Conservation (phyloP, 371 early-diverging fungal genomes). For the Saksenaea oblongispora region DNA sequence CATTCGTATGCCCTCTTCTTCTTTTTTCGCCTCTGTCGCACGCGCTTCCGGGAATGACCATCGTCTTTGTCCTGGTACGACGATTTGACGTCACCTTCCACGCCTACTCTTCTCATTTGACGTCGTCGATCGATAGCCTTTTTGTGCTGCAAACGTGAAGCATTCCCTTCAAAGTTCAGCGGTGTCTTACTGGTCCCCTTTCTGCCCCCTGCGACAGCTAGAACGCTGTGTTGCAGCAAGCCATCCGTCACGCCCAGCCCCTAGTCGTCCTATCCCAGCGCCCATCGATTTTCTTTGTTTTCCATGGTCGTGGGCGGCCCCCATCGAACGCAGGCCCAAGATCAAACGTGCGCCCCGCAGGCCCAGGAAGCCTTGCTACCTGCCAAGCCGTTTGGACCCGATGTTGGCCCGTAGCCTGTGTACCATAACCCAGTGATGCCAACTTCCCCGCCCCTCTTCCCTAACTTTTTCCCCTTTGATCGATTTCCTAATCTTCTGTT, state of each 20-base stretch:
- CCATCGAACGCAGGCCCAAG: too few species aligned
- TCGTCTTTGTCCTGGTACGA: background rate
- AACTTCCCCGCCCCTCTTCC: background rate
- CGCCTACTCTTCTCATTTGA: background rate
- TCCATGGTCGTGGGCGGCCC: too few species aligned
- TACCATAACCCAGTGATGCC: background rate
- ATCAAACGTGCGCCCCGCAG: too few species aligned
- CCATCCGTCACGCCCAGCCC: background rate
- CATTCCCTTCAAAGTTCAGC: background rate
- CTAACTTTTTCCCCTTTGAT: background rate
- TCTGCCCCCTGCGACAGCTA: background rate
- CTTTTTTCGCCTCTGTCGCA: background rate
- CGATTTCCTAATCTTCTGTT: background rate
- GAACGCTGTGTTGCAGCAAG: conserved; percentile 2
- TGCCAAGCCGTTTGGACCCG: too few species aligned
- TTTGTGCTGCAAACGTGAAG: conserved; percentile 2
- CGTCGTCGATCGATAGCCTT: background rate
- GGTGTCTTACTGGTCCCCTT: background rate
- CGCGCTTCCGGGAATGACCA: background rate
- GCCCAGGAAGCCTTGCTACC: too few species aligned
- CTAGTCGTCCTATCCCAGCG: background rate
- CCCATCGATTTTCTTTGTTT: background rate
- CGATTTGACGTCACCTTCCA: background rate
- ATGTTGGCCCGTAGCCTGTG: too few species aligned
- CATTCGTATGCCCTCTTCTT: too few species aligned